Conservation (phyloP, 352 stramenopile genomes). For the Phytophthora pluvialis region DNA sequence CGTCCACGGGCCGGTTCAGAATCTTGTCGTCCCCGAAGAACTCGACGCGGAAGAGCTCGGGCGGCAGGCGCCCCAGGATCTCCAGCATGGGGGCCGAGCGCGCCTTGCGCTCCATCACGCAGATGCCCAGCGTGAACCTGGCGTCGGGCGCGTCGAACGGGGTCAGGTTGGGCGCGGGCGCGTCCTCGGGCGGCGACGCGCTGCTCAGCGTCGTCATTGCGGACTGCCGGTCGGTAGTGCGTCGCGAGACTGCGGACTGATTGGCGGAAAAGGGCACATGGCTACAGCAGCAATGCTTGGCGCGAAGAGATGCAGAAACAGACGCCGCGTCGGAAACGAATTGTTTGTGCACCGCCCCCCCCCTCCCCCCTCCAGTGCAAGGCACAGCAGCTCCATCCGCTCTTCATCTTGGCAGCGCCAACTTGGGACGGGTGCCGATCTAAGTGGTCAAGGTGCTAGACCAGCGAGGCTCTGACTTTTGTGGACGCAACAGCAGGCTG, state of each 20-base stretch:
- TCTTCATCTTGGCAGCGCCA: too few relatives aligned
- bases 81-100: conserved; percentile 96
- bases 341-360: too few relatives aligned
- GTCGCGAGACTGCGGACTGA: conserved; percentile 3
- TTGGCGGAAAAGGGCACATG: conserved; percentile 24
- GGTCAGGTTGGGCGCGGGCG: conserved; percentile 17
- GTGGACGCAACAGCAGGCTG: too few relatives aligned
- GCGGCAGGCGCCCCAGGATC: conserved; percentile 93
- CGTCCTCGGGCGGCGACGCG: conserved; percentile 4
- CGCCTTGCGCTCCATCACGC: conserved; percentile 98
- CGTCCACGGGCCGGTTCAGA: conserved; percentile 92
- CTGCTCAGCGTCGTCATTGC: conserved; percentile 23
- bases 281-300: conserved; percentile 12
- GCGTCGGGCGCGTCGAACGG: conserved; percentile 30
- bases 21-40: conserved; percentile 98
- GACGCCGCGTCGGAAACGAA: background rate
- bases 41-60: conserved; percentile 94
- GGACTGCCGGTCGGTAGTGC: background rate
- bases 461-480: too few relatives aligned
- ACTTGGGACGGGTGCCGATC: too few relatives aligned
- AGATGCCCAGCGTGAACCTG: conserved; percentile 93
- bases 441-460: too few relatives aligned
- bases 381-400: too few relatives aligned
- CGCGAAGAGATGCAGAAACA: background rate
- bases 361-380: too few relatives aligned